Evolutionary conservation across 805 yeast genomes (phyloP), one percentile per base, ranked within the genome.

Genomic region (Ogataea wickerhamii): DNA sequence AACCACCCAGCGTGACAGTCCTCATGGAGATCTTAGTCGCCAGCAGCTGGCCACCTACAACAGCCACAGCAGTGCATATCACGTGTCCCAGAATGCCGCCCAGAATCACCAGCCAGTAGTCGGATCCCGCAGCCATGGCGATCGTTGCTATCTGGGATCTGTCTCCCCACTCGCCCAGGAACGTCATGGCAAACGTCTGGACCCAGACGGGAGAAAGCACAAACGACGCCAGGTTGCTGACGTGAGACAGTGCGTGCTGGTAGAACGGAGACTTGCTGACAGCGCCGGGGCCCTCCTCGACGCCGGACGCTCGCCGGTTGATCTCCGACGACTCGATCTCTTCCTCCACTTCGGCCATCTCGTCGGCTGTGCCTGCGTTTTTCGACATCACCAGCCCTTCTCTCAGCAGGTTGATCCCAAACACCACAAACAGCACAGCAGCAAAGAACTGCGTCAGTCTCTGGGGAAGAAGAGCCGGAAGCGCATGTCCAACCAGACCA

Each of bases 111-210:
- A 72, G 71, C 89, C 93, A 81, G 65, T 87, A 93, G 61, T 88
- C 84, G 30, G 87, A 80, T 27, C 96, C 96, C 1, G 98, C 96
- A 37, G 98, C 97, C 94, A 93, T 84, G 28, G 98, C 98, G 53
- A 93, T 88, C 23, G 97, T 93, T 30, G 97, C 96, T 39, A 93
- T 87, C 67, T 93, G 99, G 10, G 97, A 88, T 55, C 98, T 80
- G 63, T 93, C 99, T 36, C 99, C 99, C 95, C 98, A 88, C 67
- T 93, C 99, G 44, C 97, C 98, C 34, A 93, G 67, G 61, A 93
- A 93, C 4, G 96, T 87, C 98, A 93, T 91, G 37, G 79, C 78
- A 57, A 93, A 93, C 4, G 91, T 91, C 68, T 91, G 96, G 48
- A 88, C 82, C 89, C 95, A 93, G 7, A 80, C 66, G 3, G 98